Conservation (phyloP, 2,329 filamentous ascomycete species). For the Alternaria brassicicola region DNA sequence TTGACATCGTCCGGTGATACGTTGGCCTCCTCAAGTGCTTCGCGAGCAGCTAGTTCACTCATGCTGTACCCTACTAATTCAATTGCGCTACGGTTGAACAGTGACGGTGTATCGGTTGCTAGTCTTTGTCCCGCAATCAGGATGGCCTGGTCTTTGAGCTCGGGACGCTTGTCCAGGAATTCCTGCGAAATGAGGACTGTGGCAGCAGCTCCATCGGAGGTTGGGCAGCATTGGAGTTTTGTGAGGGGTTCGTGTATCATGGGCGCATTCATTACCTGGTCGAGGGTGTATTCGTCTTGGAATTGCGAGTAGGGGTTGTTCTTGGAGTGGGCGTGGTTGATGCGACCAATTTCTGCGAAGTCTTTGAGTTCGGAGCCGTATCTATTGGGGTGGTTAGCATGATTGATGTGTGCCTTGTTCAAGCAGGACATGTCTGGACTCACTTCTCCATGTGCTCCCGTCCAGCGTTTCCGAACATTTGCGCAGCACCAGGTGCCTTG, state of each 20-base stretch:
- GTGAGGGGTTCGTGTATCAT: slow-evolving; percentile 88
- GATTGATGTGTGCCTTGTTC: not conserved
- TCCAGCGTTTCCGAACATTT: slow-evolving; percentile 95
- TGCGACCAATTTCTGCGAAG: slow-evolving; percentile 90
- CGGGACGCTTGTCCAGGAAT: slow-evolving; percentile 84
- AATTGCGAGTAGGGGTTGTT: slow-evolving; percentile 99
- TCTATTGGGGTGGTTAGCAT: slow-evolving; percentile 52
- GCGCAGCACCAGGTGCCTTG: slow-evolving; percentile 83
- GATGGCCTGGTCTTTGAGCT: slow-evolving; percentile 82
- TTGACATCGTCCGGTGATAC: slow-evolving; percentile 70
- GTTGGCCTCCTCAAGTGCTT: slow-evolving; percentile 76
- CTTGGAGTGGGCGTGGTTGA: slow-evolving; percentile 92
- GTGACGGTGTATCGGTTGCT: slow-evolving; percentile 78
- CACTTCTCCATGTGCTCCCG: slow-evolving; percentile 93
- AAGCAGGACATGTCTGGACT: slow-evolving; percentile 30
- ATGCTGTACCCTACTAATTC: slow-evolving; percentile 91
- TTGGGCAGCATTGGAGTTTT: slow-evolving; percentile 98
- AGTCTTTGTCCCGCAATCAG: slow-evolving; percentile 86
- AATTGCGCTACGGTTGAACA: slow-evolving; percentile 82
- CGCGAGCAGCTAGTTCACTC: slow-evolving; percentile 71
- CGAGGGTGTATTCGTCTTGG: slow-evolving; percentile 84
- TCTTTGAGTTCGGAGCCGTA: slow-evolving; percentile 83
- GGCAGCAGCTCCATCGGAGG: slow-evolving; percentile 88
- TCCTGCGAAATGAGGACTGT: slow-evolving; percentile 86
- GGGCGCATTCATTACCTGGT: slow-evolving; percentile 76